phyloP scores from a whole-genome alignment of 2,329 filamentous ascomycete genomes.

The Camptophora hylomeconis region DNA sequence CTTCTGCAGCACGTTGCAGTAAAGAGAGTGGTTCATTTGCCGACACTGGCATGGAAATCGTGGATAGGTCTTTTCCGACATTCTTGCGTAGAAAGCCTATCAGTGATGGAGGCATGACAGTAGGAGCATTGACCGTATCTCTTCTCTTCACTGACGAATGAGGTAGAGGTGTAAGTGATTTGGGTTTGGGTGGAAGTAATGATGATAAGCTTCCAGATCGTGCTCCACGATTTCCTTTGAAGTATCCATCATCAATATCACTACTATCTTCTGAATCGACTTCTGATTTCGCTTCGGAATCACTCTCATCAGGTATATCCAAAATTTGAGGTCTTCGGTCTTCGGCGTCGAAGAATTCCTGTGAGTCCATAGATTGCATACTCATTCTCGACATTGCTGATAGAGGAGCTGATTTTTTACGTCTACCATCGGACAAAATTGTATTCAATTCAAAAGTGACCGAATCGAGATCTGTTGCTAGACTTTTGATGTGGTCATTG shows the following conservation, averaged over 20 bases:
- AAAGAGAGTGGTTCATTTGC: conserved; percentile 86
- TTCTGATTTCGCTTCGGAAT: conserved; percentile 32
- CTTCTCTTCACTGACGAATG: conserved; percentile 55
- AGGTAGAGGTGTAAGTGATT: conserved; percentile 64
- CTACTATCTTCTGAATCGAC: conserved; percentile 53
- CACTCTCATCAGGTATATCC: conserved; percentile 52
- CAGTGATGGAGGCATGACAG: conserved; percentile 71
- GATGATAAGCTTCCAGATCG: conserved; percentile 27
- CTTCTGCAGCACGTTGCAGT: conserved; percentile 78
- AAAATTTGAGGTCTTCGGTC: conserved; percentile 59
- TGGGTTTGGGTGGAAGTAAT: conserved; percentile 64
- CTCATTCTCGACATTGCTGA: conserved; percentile 49
- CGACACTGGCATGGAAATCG: conserved; percentile 94
- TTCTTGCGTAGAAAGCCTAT: conserved; percentile 95
- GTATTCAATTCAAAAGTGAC: conserved; percentile 72
- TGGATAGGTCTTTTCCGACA: conserved; percentile 91
- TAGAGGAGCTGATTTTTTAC: conserved; percentile 43
- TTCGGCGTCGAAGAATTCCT: conserved; percentile 92
- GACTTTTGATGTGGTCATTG: conserved; percentile 67
- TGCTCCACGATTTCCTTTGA: conserved; percentile 18
- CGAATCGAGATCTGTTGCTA: conserved; percentile 73
- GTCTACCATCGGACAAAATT: conserved; percentile 66
- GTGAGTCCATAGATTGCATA: conserved; percentile 66
- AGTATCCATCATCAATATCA: conserved; percentile 37
- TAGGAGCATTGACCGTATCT: conserved; percentile 57